Conservation (phyloP, 805 yeast genomes). For the Clavispora asparagi region DNA sequence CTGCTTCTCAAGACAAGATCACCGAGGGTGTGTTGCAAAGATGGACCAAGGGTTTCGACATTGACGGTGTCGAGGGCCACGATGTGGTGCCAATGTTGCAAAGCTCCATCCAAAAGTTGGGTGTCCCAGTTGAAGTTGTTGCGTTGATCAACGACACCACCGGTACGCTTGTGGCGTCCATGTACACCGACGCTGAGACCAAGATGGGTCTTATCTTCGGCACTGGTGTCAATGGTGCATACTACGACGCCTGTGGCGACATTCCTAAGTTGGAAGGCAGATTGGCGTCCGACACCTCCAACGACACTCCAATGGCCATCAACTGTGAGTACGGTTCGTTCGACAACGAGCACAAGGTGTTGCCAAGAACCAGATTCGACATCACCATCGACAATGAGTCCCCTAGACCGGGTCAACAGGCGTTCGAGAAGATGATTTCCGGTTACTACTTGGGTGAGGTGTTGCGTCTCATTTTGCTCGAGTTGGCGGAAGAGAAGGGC, state of each 20-base stretch:
- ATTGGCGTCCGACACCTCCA: conserved; percentile 57
- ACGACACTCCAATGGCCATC: conserved; percentile 80
- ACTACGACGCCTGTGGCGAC: conserved; percentile 68
- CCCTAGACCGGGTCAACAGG: conserved; percentile 95
- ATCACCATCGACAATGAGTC: conserved; percentile 72
- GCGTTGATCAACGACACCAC: conserved; percentile 96
- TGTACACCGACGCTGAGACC: conserved; percentile 83
- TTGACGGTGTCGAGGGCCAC: conserved; percentile 86
- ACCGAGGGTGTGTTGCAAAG: conserved; percentile 84
- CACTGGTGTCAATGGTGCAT: conserved; percentile 97
- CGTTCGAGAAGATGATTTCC: conserved; percentile 95
- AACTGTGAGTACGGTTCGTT: conserved; percentile 98
- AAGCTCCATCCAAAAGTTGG: conserved; percentile 55
- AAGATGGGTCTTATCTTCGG: conserved; percentile 96
- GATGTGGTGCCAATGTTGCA: conserved; percentile 93
- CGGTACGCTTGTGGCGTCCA: conserved; percentile 93
- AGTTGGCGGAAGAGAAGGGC: conserved; percentile 55
- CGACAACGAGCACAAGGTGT: conserved; percentile 77
- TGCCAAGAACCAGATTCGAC: conserved; percentile 92
- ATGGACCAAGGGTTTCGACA: conserved; percentile 98
- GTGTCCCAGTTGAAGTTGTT: conserved; percentile 78
- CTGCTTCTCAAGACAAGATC: conserved; percentile 77
- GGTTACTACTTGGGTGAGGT: conserved; percentile 96
- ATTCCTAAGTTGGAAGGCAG: conserved; percentile 80
- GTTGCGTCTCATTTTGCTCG: conserved; percentile 73